Evolutionary conservation across 2,329 filamentous ascomycete genomes (phyloP), one percentile per base, ranked within the genome.

Genomic region (Curvularia lunata): DNA sequence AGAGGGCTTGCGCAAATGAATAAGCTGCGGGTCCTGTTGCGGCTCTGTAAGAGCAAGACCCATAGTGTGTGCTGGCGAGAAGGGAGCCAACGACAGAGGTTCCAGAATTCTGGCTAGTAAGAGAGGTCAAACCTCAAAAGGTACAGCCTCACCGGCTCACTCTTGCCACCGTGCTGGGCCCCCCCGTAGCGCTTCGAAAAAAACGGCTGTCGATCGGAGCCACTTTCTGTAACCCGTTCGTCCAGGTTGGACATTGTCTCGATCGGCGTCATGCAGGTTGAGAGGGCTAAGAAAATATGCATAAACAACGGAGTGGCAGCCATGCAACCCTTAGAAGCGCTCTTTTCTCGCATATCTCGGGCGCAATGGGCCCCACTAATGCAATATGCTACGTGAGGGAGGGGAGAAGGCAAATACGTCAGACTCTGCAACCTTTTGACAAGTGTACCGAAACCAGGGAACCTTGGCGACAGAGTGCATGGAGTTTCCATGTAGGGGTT

Each of bases 51-150:
- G 65, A 76, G 65, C 76, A 57, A 77, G 79, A 75, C 78, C 79
- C 79, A 79, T 80, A 78, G 74, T 91, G 92, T 96, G 92, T 90
- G 91, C 84, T 96, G 92, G 91, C 91, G 88, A 88, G 82, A 83
- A 84, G 52, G 50, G 42, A 60, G 51, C 57, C 60, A 62, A 62
- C 60, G 59, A 61, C 63, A 66, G 64, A 70, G 71, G 74, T 75
- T 75, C 74, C 72, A 77, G 68, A 76, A 70, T 74, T 67, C 69
- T 71, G 69, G 72, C 73, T 74, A 71, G 68, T 62, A 70, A 65
- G 9, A 68, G 58, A 62, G 61, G 61, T 75, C 69, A 68, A 70
- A 69, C 67, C 68, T 63, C 65, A 73, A 72, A 74, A 68, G 74
- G 69, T 66, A 75, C 69, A 70, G 74, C 68, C 69, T 75, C 69